Percentiles rank a stretch among this genome's conserved stretches.
Evolutionary conservation across 371 early-diverging fungal genomes (phyloP).

Genomic region (Parasitella parasitica): DNA sequence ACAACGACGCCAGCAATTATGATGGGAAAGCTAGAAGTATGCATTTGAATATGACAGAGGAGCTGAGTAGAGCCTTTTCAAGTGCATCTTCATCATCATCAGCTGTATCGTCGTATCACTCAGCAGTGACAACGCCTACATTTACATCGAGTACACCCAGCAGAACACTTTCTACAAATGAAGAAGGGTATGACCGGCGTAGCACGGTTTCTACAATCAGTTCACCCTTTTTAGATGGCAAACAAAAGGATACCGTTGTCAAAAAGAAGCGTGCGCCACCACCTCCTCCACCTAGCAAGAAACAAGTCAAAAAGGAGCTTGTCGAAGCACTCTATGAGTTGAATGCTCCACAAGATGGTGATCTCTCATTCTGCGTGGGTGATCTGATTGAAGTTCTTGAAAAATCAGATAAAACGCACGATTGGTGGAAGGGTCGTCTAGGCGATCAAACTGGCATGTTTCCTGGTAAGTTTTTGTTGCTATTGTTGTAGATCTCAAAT

Average conservation of each 20-base stretch:
- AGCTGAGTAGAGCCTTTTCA: neutral
- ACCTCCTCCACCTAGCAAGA: constrained; percentile 24
- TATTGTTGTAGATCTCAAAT: neutral
- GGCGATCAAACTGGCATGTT: constrained; percentile 59
- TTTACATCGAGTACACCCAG: neutral
- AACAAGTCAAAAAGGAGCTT: constrained; percentile 11
- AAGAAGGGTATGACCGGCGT: neutral
- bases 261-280: constrained; percentile 31
- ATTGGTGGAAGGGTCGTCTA: constrained; percentile 74
- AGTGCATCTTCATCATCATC: neutral
- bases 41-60: neutral
- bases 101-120: neutral
- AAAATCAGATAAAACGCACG: constrained; percentile 47
- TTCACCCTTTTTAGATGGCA: constrained; percentile 17
- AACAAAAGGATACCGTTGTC: constrained; percentile 33
- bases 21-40: neutral
- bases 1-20: neutral
- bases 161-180: neutral
- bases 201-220: neutral
- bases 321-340: constrained; percentile 70
- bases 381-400: constrained; percentile 64
- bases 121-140: neutral
- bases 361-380: constrained; percentile 58
- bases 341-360: constrained; percentile 59
- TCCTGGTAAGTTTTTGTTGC: constrained; percentile 50